Evolutionary conservation across 2,329 filamentous ascomycete species (phyloP).

Genomic region (Diaporthe caulivora): DNA sequence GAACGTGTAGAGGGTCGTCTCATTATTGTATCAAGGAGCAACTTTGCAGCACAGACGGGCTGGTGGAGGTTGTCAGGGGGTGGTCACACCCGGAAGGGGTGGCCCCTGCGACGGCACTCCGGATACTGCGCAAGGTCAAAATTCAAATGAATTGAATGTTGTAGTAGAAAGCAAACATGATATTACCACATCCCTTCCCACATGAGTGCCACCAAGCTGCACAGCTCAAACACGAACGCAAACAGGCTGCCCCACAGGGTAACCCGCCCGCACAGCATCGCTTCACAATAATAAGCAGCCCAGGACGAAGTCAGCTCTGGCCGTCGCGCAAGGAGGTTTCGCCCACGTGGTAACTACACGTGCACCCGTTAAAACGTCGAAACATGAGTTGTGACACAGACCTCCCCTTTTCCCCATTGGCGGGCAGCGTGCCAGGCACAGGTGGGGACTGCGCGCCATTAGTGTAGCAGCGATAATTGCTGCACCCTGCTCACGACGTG

Average conservation of each 20-base stretch:
- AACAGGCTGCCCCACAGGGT: background rate
- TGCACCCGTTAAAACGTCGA: background rate
- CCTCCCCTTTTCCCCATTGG: background rate
- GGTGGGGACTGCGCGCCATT: background rate
- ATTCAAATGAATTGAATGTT: background rate
- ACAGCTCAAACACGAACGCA: background rate
- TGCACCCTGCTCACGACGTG: background rate
- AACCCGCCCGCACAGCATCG: background rate
- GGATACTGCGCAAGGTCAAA: background rate
- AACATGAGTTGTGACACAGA: slow-evolving; percentile 22
- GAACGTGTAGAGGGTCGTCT: slow-evolving; percentile 20
- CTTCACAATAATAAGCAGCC: background rate
- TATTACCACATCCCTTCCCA: background rate
- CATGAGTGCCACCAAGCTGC: background rate
- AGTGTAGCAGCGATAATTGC: background rate
- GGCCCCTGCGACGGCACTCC: background rate
- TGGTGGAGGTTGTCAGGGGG: background rate
- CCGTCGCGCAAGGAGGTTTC: background rate
- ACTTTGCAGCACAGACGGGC: slow-evolving; percentile 30
- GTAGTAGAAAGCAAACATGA: background rate
- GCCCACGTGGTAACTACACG: slow-evolving; percentile 16
- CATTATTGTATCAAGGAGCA: slow-evolving; percentile 24
- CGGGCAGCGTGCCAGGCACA: background rate
- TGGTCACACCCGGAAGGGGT: background rate
- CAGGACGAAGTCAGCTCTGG: background rate